Evolutionary conservation across 371 early-diverging fungal genomes (phyloP).

Genomic region (Apophysomyces ossiformis): DNA sequence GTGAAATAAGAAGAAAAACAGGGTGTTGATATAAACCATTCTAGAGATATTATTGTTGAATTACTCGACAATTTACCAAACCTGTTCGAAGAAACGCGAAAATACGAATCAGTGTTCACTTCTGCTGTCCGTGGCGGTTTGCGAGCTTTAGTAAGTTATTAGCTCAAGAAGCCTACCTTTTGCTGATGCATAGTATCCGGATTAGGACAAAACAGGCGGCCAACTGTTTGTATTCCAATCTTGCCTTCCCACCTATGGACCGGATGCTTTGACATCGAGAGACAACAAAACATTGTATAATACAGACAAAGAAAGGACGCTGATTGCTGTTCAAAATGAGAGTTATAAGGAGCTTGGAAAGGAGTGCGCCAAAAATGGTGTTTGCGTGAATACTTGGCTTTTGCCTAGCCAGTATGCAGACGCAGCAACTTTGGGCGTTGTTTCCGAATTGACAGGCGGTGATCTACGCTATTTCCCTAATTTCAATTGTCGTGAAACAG

Average conservation of each 20-base stretch:
- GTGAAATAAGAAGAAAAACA: neutral
- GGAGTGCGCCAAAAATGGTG: constrained; percentile 80
- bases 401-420: constrained; percentile 91
- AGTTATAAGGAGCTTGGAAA: constrained; percentile 87
- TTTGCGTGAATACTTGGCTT: constrained; percentile 87
- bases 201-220: constrained; percentile 72
- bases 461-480: constrained; percentile 80
- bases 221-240: constrained; percentile 89
- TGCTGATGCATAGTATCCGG: neutral
- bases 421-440: constrained; percentile 78
- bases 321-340: constrained; percentile 84
- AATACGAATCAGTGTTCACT: constrained; percentile 83
- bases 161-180: neutral
- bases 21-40: neutral
- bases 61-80: constrained; percentile 82
- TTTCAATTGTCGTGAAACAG: constrained; percentile 78
- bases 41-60: constrained; percentile 77
- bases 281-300: constrained; percentile 88
- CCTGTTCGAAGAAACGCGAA: constrained; percentile 83
- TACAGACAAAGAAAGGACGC: constrained; percentile 89
- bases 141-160: constrained; percentile 69
- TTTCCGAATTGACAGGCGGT: constrained; percentile 88
- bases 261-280: constrained; percentile 81
- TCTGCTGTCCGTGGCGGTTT: constrained; percentile 85
- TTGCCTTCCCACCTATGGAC: constrained; percentile 87